Conservation (phyloP, 768 basidiomycete genomes). For the Fomitopsis pulvina region DNA sequence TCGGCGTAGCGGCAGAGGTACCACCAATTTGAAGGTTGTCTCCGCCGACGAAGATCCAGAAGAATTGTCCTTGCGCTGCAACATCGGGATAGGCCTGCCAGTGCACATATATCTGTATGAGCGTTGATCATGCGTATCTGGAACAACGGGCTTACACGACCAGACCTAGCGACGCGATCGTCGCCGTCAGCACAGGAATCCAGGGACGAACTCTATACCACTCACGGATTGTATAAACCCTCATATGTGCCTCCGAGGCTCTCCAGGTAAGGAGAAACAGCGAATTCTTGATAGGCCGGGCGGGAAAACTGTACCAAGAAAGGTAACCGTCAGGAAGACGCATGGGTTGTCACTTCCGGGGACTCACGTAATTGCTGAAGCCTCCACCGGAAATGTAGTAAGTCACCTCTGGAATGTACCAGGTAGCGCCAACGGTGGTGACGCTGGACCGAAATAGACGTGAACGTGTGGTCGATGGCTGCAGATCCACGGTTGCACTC, state of each 20-base stretch:
- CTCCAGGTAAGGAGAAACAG: conserved; percentile 24
- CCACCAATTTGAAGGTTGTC: conserved; percentile 36
- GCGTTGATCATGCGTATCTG: background rate
- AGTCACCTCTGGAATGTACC: conserved; percentile 51
- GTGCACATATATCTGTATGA: background rate
- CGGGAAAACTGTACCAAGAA: background rate
- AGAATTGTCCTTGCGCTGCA: conserved; percentile 42
- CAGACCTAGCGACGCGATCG: conserved; percentile 2
- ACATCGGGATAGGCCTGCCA: conserved; percentile 29
- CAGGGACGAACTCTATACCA: background rate
- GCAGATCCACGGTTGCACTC: conserved; percentile 24
- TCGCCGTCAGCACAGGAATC: background rate
- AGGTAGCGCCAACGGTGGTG: conserved; percentile 47
- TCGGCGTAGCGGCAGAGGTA: conserved; percentile 29
- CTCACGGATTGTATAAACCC: conserved; percentile 39
- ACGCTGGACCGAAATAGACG: conserved; percentile 11
- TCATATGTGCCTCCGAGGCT: conserved; percentile 38
- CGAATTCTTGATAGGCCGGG: conserved; percentile 21
- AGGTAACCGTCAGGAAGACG: background rate
- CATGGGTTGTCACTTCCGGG: background rate
- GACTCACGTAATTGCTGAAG: conserved; percentile 39
- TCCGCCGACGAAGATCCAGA: conserved; percentile 54
- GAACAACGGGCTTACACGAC: background rate
- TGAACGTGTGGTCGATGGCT: background rate
- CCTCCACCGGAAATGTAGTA: conserved; percentile 63